Evolutionary conservation across 495 filamentous ascomycete genomes (phyloP).

Genomic region (Hyaloscypha bicolor): DNA sequence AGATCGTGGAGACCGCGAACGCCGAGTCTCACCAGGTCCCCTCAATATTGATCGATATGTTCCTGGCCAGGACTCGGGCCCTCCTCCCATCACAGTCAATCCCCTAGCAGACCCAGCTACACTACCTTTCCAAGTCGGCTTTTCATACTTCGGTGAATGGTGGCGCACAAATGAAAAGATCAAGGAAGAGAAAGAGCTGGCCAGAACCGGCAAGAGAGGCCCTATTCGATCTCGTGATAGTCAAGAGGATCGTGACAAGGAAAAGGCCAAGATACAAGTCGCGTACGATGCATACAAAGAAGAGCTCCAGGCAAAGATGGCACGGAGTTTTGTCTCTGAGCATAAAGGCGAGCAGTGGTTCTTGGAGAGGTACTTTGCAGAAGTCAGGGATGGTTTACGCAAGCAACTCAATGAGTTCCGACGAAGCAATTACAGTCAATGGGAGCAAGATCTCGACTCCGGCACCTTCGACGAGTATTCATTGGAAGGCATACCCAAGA

Average conservation of each 20-base stretch:
- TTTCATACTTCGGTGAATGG: slow-evolving; percentile 97
- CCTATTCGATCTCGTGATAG: slow-evolving; percentile 73
- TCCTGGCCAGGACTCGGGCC: slow-evolving; percentile 72
- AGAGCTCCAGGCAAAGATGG: slow-evolving; percentile 89
- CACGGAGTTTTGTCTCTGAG: slow-evolving; percentile 80
- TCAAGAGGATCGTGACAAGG: slow-evolving; percentile 84
- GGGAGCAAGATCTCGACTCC: slow-evolving; percentile 78
- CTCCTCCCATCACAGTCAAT: slow-evolving; percentile 63
- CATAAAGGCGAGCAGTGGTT: slow-evolving; percentile 98
- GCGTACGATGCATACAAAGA: slow-evolving; percentile 95
- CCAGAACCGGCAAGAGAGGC: slow-evolving; percentile 71
- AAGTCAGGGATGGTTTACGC: slow-evolving; percentile 70
- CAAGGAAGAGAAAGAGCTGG: slow-evolving; percentile 84
- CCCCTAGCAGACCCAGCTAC: slow-evolving; percentile 80
- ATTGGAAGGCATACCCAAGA: slow-evolving; percentile 93
- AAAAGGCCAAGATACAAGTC: slow-evolving; percentile 85
- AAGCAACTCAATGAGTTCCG: slow-evolving; percentile 74
- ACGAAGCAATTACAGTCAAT: slow-evolving; percentile 72
- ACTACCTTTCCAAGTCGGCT: slow-evolving; percentile 91
- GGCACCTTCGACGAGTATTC: slow-evolving; percentile 93
- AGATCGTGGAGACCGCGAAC: slow-evolving; percentile 56
- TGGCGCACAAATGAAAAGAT: slow-evolving; percentile 84
- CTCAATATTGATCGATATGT: slow-evolving; percentile 94
- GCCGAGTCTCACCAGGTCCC: slow-evolving; percentile 62
- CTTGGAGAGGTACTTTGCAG: slow-evolving; percentile 88